Percentiles rank a stretch among this genome's conserved stretches.
phyloP scores from a whole-genome alignment of 202 grass and related monocot genomes.

The Schoenoplectus triqueter region DNA sequence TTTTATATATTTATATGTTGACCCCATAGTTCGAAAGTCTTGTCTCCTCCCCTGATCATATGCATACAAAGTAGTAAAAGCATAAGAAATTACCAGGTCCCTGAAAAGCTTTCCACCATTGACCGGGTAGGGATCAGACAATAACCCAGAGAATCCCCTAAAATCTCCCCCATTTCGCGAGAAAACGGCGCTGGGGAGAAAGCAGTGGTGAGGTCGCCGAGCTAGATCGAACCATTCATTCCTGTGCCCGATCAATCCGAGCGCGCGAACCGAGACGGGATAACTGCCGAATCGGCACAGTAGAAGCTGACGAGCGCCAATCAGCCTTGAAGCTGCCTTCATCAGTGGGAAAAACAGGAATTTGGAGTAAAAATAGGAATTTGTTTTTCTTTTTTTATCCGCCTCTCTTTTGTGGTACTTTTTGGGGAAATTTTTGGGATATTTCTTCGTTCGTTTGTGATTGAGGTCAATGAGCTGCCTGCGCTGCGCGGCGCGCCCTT shows the following conservation, averaged over 20 bases:
- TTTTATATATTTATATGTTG: too few relatives aligned
- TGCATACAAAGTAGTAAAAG: neutral
- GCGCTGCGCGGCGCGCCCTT: neutral
- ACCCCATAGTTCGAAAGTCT: too few relatives aligned
- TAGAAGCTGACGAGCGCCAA: conserved; percentile 39
- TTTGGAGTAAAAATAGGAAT: neutral
- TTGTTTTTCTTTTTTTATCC: neutral
- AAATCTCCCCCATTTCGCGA: conserved; percentile 38
- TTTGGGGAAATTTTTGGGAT: conserved; percentile 10
- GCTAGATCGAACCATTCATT: conserved; percentile 29
- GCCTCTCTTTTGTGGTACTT: too few relatives aligned
- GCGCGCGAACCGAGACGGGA: conserved; percentile 27
- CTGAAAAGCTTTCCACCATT: conserved; percentile 46
- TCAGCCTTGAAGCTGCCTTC: conserved; percentile 39
- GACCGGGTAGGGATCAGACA: conserved; percentile 51
- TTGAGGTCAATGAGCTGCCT: too few relatives aligned
- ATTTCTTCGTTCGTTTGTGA: neutral
- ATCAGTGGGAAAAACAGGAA: conserved; percentile 27
- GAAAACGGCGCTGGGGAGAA: neutral
- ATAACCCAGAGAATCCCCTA: conserved; percentile 44
- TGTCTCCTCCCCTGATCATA: neutral
- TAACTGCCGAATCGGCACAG: conserved; percentile 39
- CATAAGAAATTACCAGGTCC: conserved; percentile 57
- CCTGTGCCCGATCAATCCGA: conserved; percentile 31
- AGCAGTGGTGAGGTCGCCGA: neutral